Evolutionary conservation across 192 early-diverging fungal species (phyloP).

Genomic region (Gonapodya sp.): DNA sequence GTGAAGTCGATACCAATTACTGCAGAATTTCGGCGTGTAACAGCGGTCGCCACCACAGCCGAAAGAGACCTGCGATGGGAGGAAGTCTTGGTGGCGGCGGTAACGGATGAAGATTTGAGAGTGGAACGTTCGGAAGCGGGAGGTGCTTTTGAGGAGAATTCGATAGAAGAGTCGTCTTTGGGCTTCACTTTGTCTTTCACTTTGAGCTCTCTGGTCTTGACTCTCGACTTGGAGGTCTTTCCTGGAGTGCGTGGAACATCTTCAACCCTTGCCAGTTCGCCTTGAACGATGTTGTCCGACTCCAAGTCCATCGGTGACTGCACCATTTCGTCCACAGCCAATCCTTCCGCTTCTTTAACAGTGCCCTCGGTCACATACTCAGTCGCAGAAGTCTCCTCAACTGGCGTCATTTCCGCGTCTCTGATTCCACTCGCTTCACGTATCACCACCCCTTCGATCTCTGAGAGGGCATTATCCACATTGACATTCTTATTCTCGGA

Average conservation of each 20-base stretch:
- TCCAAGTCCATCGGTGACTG: not conserved
- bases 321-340: not conserved
- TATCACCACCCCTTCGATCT: too few species aligned
- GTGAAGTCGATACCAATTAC: not conserved
- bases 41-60: not conserved
- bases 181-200: too few species aligned
- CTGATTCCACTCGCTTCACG: too few species aligned
- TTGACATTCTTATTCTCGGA: too few species aligned
- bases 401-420: too few species aligned
- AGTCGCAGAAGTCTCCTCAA: too few species aligned
- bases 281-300: not conserved
- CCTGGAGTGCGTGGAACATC: not conserved
- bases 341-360: not conserved
- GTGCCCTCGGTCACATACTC: too few species aligned
- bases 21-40: not conserved
- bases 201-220: not conserved
- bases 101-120: too few species aligned
- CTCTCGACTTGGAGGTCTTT: not conserved
- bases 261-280: not conserved
- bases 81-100: not conserved
- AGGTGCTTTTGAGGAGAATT: too few species aligned
- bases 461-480: too few species aligned
- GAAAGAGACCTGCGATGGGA: not conserved
- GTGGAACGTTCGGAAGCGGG: too few species aligned
- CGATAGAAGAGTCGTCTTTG: too few species aligned